Evolutionary conservation across 345 rosid species (phyloP).

Genomic region (Euphorbia tirucalli): DNA sequence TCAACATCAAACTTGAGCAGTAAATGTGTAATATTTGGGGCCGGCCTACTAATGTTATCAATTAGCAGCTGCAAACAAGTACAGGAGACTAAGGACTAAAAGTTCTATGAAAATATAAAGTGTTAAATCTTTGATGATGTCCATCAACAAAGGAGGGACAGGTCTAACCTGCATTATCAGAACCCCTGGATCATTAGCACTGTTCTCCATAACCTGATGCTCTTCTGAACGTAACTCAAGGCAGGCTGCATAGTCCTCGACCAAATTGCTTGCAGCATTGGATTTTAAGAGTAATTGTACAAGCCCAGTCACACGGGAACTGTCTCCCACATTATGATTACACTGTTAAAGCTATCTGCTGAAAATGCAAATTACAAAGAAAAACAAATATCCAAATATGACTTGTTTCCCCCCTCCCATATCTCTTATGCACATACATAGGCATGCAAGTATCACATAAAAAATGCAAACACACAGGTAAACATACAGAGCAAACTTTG

Average conservation of each 20-base stretch:
- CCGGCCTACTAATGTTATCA: conserved; percentile 77
- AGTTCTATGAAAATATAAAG: neutral
- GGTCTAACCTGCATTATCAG: conserved; percentile 81
- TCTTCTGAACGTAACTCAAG: conserved; percentile 82
- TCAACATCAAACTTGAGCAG: conserved; percentile 90
- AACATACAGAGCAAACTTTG: conserved; percentile 10
- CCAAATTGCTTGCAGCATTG: conserved; percentile 64
- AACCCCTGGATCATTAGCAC: conserved; percentile 74
- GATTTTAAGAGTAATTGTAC: conserved; percentile 75
- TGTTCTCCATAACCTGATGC: conserved; percentile 61
- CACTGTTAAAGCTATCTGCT: neutral
- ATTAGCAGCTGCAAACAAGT: conserved; percentile 68
- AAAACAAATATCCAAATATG: neutral
- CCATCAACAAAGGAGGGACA: neutral
- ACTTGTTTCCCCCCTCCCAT: neutral
- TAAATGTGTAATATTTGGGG: conserved; percentile 89
- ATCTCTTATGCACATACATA: neutral
- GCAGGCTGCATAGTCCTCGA: conserved; percentile 91
- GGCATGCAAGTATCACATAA: neutral
- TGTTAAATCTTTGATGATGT: neutral
- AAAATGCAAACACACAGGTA: neutral
- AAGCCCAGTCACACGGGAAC: conserved; percentile 91
- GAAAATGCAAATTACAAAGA: neutral
- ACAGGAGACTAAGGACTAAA: conserved; percentile 4
- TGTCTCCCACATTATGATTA: conserved; percentile 31